Percentiles rank a stretch among this genome's conserved stretches.
Conservation (phyloP, 23 red algal genomes). For the Pyropia yezoensis region DNA sequence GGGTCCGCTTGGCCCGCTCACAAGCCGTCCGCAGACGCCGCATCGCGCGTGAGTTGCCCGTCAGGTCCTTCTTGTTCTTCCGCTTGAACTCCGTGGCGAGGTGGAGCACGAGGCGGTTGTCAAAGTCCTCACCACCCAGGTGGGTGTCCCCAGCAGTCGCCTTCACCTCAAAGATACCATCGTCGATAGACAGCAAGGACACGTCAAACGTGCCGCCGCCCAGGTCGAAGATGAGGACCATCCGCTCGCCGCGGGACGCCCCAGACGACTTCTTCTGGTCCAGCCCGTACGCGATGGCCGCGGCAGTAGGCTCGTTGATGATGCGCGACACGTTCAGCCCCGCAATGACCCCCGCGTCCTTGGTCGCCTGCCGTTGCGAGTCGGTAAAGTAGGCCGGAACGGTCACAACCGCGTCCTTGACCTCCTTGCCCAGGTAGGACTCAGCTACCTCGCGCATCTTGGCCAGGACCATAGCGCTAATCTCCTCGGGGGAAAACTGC, state of each 20-base stretch:
- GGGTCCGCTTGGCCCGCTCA: slow-evolving; percentile 42
- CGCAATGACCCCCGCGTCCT: slow-evolving; percentile 52
- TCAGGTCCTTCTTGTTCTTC: slow-evolving; percentile 50
- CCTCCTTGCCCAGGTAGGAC: slow-evolving; percentile 30
- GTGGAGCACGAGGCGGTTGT: slow-evolving; percentile 30
- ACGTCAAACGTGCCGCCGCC: slow-evolving; percentile 60
- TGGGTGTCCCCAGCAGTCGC: slow-evolving; percentile 33
- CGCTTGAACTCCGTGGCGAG: slow-evolving; percentile 39
- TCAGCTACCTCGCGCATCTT: slow-evolving; percentile 58
- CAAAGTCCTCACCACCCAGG: slow-evolving; percentile 56
- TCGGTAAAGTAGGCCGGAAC: slow-evolving; percentile 61
- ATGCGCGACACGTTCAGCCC: slow-evolving; percentile 52
- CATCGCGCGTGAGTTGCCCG: slow-evolving; percentile 18
- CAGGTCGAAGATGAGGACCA: slow-evolving; percentile 44
- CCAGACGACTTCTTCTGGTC: slow-evolving; percentile 24
- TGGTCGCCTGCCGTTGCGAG: slow-evolving; percentile 52
- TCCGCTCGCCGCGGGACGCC: slow-evolving; percentile 2
- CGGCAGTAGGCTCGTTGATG: slow-evolving; percentile 62
- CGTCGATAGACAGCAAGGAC: slow-evolving; percentile 25
- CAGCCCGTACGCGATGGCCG: slow-evolving; percentile 51
- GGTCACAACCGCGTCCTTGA: slow-evolving; percentile 31
- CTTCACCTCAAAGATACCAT: slow-evolving; percentile 45
- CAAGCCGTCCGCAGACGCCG: slow-evolving; percentile 45
- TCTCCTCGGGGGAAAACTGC: slow-evolving; percentile 52
- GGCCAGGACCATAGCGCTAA: slow-evolving; percentile 37